phyloP scores from a whole-genome alignment of 192 early-diverging fungal genomes.

The Cetraspora pellucida region DNA sequence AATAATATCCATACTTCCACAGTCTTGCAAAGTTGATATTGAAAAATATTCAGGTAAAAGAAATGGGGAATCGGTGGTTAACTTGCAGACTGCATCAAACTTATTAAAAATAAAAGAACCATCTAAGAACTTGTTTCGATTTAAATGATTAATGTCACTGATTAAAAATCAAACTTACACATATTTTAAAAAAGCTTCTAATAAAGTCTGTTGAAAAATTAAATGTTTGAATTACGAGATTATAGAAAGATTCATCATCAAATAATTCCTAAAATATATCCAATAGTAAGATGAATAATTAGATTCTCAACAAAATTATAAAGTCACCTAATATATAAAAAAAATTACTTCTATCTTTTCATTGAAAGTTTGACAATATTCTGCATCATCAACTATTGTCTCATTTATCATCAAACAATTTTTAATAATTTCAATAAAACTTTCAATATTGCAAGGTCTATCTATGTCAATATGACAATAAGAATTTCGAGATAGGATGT shows the following conservation, averaged over 20 bases:
- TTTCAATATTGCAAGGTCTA: conserved; percentile 54
- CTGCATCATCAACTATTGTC: conserved; percentile 4
- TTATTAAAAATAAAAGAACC: background rate
- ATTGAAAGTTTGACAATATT: conserved; percentile 54
- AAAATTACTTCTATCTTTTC: conserved; percentile 44
- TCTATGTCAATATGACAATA: conserved; percentile 80
- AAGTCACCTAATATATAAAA: conserved; percentile 1
- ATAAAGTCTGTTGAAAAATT: conserved; percentile 7
- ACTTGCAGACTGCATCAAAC: background rate
- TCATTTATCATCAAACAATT: conserved; percentile 45
- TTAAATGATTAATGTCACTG: too few species aligned
- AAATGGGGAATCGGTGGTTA: background rate
- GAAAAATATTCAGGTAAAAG: background rate
- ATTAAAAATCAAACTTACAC: conserved; percentile 11
- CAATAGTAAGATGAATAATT: background rate
- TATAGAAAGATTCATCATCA: conserved; percentile 5
- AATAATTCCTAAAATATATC: conserved; percentile 9
- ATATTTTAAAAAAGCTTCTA: conserved; percentile 8
- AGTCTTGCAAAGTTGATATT: background rate
- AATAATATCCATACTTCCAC: background rate
- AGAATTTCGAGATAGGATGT: conserved; percentile 93
- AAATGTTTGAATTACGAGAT: conserved; percentile 1
- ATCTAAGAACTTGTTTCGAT: too few species aligned
- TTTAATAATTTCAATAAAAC: conserved; percentile 61
- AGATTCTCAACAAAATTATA: background rate